These are phyloP conservation scores for Pestalotiopsis sp. DNA, from an alignment of 2,329 filamentous ascomycete species.

Conservation along the genomic window DNA sequence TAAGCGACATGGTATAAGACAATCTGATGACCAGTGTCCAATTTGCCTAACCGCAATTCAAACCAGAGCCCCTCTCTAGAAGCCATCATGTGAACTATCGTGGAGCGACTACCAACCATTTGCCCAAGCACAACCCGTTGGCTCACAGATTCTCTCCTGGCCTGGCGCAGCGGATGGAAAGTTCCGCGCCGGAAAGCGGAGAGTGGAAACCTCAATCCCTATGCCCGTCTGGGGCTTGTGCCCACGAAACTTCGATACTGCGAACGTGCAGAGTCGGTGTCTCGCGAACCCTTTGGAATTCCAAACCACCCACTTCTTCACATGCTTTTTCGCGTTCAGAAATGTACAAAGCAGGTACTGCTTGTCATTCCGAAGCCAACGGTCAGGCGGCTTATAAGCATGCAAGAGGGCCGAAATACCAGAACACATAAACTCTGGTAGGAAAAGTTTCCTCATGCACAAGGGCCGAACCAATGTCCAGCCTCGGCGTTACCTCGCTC, in stretches of 20 bases:
- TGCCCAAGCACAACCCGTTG: not conserved
- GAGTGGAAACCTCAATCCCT: not conserved
- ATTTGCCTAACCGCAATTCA: not conserved
- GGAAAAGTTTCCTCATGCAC: not conserved
- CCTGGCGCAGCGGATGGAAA: not conserved
- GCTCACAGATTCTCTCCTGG: not conserved
- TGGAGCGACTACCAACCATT: not conserved
- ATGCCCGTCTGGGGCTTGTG: not conserved
- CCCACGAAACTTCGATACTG: no score
- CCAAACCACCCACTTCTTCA: not conserved
- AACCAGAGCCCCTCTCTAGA: not conserved
- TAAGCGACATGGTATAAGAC: not conserved
- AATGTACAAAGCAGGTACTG: not conserved
- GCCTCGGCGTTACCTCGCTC: constrained; percentile 6
- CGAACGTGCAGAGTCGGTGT: no score
- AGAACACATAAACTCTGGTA: not conserved
- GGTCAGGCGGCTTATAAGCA: not conserved
- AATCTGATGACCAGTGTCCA: constrained; percentile 3
- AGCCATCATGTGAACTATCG: not conserved
- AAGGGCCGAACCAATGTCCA: not conserved
- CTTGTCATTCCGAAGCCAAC: not conserved
- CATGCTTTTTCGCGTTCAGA: not conserved
- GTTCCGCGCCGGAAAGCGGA: not conserved
- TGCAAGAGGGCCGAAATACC: not conserved
- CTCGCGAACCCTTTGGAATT: no score